A percentile compares a stretch with the other conserved stretches of the same genome.
These are phyloP conservation scores for Raddia guianensis DNA, from an alignment of 176 grass and related monocot genomes.

Conservation along the genomic window DNA sequence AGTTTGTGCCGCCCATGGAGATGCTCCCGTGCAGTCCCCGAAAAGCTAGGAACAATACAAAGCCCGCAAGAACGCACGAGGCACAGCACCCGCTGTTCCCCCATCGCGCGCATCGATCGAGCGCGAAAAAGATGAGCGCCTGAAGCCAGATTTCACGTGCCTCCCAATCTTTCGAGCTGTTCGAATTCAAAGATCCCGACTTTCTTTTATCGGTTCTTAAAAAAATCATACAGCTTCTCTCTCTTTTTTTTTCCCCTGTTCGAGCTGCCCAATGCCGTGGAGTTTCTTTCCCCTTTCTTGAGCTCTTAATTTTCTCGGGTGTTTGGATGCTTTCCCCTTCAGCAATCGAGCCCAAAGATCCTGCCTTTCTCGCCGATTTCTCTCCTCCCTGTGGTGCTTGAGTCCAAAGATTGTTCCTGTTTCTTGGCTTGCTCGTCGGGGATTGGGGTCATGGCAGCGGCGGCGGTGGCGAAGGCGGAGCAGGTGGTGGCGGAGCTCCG, in stretches of 20 bases:
- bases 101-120: slow-evolving; percentile 1
- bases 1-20: background rate
- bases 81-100: background rate
- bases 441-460: slow-evolving; percentile 21
- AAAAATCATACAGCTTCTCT: background rate
- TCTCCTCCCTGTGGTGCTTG: background rate
- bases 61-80: background rate
- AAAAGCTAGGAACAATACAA: slow-evolving; percentile 29
- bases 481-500: slow-evolving; percentile 60
- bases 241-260: background rate
- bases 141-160: slow-evolving; percentile 39
- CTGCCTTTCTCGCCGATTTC: background rate
- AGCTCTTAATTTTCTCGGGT: background rate
- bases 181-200: background rate
- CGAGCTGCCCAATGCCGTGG: background rate
- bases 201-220: background rate
- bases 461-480: slow-evolving; percentile 44
- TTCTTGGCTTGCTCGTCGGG: background rate
- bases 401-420: background rate
- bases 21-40: slow-evolving; percentile 12
- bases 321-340: background rate
- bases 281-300: background rate
- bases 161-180: background rate
- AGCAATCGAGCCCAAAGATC: background rate
- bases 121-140: slow-evolving; percentile 6